Base-by-base conservation (phyloP, 495 filamentous ascomycete species). In the Aspergillus leporis region DNA sequence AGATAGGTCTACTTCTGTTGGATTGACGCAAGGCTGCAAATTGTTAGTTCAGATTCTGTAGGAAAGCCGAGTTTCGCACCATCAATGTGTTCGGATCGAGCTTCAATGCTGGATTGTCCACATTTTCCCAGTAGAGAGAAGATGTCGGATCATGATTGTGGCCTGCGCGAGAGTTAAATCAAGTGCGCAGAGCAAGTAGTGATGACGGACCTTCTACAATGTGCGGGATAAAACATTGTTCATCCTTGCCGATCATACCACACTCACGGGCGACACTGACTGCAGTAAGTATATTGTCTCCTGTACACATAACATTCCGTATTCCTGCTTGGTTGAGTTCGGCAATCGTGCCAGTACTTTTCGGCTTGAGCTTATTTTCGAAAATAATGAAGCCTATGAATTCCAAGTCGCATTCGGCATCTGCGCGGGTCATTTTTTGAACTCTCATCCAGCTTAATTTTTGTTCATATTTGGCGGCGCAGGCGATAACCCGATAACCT, bases 331-430 rank as follows among this genome's bases (percentile, higher is more conserved):
- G 75, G 13, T 83, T 83, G n/a, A 99, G 83, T 70, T 97, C 91
- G 38, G 88, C 77, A 46, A 99, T 86, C 30, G 95, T 87, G 3
- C 78, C 76, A 4, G 88, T 76, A 5, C 92, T 97, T 34, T 81
- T 88, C 19, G 88, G 84, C 71, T 99, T 99, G 61, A 99, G 72
- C 75, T 98, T 99, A 67, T 99, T 99, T 71, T 99, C 93, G 68
- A 99, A 99, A 32, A 99, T 87, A 64, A 98, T 98, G 70, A 99
- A 98, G 18, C 94, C 95, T 45, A 93, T 76, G 62, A 99, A 97
- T 18, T 90, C 83, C 4, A 99, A 81, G 58, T 86, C 79, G 2
- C 82, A 85, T 70, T 99, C 95, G 18, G 90, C 92, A 43, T 96
- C 88, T 13, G 82, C 71, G 13, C 95, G 88, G 55, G 85, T 90